These are phyloP conservation scores for Selaginella moellendorffii DNA, from an alignment of 75 land plant genomes.

Conservation along the genomic window DNA sequence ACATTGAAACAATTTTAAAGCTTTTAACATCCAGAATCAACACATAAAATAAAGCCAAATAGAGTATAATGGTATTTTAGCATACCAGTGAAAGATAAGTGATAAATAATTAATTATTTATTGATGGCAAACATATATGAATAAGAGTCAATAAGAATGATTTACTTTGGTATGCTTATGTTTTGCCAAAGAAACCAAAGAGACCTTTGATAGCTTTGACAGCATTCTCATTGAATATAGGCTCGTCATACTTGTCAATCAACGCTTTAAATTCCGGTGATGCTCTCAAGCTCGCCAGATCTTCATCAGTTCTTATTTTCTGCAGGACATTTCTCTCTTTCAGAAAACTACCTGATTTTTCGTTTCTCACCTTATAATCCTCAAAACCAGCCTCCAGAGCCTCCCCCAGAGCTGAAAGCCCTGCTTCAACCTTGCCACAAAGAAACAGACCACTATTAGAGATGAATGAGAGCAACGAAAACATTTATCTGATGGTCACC, in stretches of 20 bases:
- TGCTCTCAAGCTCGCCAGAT: slow-evolving; percentile 49
- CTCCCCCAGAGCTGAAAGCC: slow-evolving; percentile 80
- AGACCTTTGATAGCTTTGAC: slow-evolving; percentile 76
- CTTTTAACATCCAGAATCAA: too few species aligned
- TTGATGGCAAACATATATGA: not conserved
- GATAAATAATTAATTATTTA: not conserved
- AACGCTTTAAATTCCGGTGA: slow-evolving; percentile 62
- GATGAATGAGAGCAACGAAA: not conserved
- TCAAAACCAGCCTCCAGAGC: slow-evolving; percentile 83
- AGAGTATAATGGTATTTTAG: too few species aligned
- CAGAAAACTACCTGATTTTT: too few species aligned
- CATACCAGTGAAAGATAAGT: too few species aligned
- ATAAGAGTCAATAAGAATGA: not conserved
- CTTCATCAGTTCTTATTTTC: slow-evolving; percentile 79
- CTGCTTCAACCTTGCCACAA: slow-evolving; percentile 80
- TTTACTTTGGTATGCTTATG: slow-evolving; percentile 15
- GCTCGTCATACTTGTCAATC: slow-evolving; percentile 81
- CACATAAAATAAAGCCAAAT: too few species aligned
- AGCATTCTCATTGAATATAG: slow-evolving; percentile 93
- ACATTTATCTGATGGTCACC: slow-evolving; percentile 24
- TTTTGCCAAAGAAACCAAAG: slow-evolving; percentile 69
- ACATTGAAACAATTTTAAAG: too few species aligned
- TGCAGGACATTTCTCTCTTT: slow-evolving; percentile 13
- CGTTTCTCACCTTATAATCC: slow-evolving; percentile 89
- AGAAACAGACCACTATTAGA: not conserved